phyloP scores from a whole-genome alignment of 345 rosid genomes.

The Eutrema yunnanense region DNA sequence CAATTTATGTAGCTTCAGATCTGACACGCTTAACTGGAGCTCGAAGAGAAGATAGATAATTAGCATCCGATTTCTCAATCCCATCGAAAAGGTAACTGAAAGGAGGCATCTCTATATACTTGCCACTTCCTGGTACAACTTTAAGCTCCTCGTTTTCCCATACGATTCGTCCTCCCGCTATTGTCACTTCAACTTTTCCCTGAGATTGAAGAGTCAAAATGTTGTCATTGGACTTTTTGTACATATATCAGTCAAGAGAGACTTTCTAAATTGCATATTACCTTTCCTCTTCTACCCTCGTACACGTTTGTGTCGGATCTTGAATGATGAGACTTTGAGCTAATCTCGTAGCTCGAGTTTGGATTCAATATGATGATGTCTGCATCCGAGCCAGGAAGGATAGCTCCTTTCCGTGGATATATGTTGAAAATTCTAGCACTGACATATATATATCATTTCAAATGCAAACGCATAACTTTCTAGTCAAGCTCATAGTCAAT shows the following conservation, averaged over 20 bases:
- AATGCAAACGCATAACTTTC: not conserved
- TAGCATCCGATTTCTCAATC: constrained; percentile 70
- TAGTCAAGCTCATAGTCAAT: not conserved
- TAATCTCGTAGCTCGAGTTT: constrained; percentile 68
- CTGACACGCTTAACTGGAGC: constrained; percentile 72
- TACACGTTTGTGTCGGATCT: constrained; percentile 81
- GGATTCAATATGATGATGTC: constrained; percentile 91
- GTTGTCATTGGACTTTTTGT: not conserved
- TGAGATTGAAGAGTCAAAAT: constrained; percentile 14
- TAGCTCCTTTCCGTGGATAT: constrained; percentile 92
- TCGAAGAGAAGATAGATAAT: constrained; percentile 58
- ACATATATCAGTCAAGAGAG: not conserved
- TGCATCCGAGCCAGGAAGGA: constrained; percentile 92
- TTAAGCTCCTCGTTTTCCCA: constrained; percentile 79
- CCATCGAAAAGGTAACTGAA: constrained; percentile 77
- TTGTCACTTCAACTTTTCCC: constrained; percentile 97
- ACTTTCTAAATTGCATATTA: constrained; percentile 19
- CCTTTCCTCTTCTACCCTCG: constrained; percentile 80
- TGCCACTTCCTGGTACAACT: constrained; percentile 68
- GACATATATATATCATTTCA: not conserved
- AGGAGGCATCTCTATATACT: constrained; percentile 68
- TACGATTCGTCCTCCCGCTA: constrained; percentile 75
- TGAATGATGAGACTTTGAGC: constrained; percentile 72
- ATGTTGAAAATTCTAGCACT: constrained; percentile 93
- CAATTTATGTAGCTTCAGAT: constrained; percentile 30